Evolutionary conservation across 495 filamentous ascomycete species (phyloP), one percentile per base, ranked within the genome.

Genomic region (Pseudotulostoma volvatum): DNA sequence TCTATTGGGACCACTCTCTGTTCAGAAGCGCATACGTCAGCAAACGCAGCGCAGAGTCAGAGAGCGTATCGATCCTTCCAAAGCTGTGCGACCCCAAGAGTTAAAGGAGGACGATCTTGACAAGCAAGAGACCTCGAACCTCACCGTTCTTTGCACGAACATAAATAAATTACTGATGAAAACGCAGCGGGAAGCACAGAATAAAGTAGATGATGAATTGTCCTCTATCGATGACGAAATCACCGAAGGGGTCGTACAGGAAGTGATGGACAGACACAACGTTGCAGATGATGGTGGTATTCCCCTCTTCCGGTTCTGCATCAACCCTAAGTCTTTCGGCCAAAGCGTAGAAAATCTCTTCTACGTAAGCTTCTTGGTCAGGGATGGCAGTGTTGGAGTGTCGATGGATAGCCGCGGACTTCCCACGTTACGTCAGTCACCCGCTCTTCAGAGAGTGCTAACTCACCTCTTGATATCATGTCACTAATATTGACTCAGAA

Each of bases 311-410:
- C 68, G 74, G 31, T 94, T 93, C 45, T 82, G 83, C 21, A 66
- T 95, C 41, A 93, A 99, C 45, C 88, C 90, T 2, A 54, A 57
- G 1, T 92, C 82, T 1, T 99, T 96, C 49, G 85, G 87, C 0
- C 92, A 99, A 59, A 95, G 84, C 1, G 74, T 96, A 2, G 90
- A 99, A 56, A 99, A 99, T 54, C 59, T 99, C 47, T 99, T 99
- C 59, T 95, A 95, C 51, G 68, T 93, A 41, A 88, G 81, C 53
- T 99, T 99, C 56, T 59, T 99, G 39, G 84, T 95, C 40, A 74
- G 78, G 38, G 92, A 99, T 54, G 87, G 88, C 4, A 70, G 62
- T 39, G 69, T 81, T 8, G 78, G 71, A 21, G 62, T 93, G 15
- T 55, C 61, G 0, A 64, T 67, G 31, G 81, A 88, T 54, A 62